Percentiles rank a stretch among this genome's conserved stretches.
phyloP scores from a whole-genome alignment of 2,329 filamentous ascomycete species.

The Xylariaceae sp. region DNA sequence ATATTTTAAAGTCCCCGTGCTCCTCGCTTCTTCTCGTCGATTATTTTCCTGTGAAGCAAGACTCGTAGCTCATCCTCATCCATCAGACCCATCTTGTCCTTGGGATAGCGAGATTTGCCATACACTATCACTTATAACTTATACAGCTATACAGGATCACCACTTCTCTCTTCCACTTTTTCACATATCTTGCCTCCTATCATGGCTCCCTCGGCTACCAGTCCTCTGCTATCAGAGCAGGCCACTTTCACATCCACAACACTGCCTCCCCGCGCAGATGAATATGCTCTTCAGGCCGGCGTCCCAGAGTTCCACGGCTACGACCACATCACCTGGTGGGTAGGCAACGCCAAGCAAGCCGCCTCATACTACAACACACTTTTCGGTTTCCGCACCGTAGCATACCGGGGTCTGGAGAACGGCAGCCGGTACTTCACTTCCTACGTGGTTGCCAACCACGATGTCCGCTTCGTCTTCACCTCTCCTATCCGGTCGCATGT shows the following conservation, averaged over 20 bases:
- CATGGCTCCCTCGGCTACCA: constrained; percentile 58
- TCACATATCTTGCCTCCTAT: constrained; percentile 22
- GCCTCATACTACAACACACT: constrained; percentile 82
- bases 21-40: neutral
- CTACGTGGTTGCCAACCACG: constrained; percentile 74
- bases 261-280: constrained; percentile 41
- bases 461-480: constrained; percentile 76
- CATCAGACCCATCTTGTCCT: neutral
- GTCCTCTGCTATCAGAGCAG: constrained; percentile 43
- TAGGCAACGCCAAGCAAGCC: constrained; percentile 94
- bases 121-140: no score
- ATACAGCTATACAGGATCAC: no score
- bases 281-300: constrained; percentile 48
- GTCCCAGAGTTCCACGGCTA: constrained; percentile 69
- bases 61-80: neutral
- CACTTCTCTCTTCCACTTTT: neutral
- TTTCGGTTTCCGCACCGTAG: constrained; percentile 78
- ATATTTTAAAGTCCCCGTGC: neutral
- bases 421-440: constrained; percentile 75
- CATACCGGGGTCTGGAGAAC: constrained; percentile 85
- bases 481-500: constrained; percentile 65
- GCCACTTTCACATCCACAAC: constrained; percentile 40
- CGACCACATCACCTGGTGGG: constrained; percentile 93
- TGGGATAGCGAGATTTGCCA: no score
- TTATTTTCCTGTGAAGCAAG: neutral